A percentile compares a stretch with the other conserved stretches of the same genome.
phyloP scores from a whole-genome alignment of 2,329 filamentous ascomycete species.

The Cladosporium sp. region DNA sequence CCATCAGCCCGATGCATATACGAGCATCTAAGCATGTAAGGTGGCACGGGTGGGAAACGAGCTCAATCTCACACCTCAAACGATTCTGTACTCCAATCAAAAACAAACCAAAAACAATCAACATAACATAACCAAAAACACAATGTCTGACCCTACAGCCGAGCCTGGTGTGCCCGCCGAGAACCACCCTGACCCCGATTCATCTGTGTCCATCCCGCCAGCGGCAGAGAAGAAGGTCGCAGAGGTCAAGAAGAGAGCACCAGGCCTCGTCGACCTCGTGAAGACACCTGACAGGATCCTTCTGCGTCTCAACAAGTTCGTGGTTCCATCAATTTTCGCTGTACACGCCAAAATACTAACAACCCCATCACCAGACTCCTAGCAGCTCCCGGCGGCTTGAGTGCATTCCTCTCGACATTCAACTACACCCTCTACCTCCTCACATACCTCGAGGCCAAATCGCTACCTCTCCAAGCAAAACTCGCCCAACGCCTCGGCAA shows the following conservation, averaged over 20 bases:
- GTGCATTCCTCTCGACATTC: constrained; percentile 49
- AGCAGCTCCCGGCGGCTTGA: constrained; percentile 47
- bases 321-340: background rate
- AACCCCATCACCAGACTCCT: constrained; percentile 40
- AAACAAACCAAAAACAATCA: background rate
- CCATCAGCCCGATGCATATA: background rate
- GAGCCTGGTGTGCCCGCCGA: constrained; percentile 42
- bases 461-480: constrained; percentile 38
- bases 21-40: background rate
- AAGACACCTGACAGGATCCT: constrained; percentile 43
- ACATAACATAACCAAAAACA: background rate
- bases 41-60: background rate
- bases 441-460: constrained; percentile 46
- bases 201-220: constrained; percentile 30
- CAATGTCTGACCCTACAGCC: constrained; percentile 42
- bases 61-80: background rate
- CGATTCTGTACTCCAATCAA: background rate
- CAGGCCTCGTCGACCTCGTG: constrained; percentile 34
- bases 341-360: constrained; percentile 21
- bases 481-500: constrained; percentile 40
- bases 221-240: constrained; percentile 35
- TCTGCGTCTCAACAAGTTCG: constrained; percentile 50
- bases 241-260: constrained; percentile 34
- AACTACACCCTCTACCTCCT: constrained; percentile 52
- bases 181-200: constrained; percentile 29